phyloP scores from a whole-genome alignment of 2,329 filamentous ascomycete species.

The Fusarium drepaniforme region DNA sequence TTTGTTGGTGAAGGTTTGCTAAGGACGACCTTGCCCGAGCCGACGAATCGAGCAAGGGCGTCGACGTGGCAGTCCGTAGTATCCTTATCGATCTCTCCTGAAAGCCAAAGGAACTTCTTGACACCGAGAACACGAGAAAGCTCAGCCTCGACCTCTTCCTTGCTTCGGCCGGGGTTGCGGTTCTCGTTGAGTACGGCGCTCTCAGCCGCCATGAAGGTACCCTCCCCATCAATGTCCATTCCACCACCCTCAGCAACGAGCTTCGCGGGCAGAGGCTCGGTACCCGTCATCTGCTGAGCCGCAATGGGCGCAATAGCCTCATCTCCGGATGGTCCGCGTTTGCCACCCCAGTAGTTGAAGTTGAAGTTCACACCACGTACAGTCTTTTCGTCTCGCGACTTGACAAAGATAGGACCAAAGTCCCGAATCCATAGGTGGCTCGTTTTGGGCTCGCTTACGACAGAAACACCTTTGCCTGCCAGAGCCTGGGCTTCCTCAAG shows the following conservation, averaged over 20 bases:
- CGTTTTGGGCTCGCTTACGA: neutral
- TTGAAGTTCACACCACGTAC: neutral
- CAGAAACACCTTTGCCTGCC: neutral
- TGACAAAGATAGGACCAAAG: neutral
- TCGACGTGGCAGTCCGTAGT: slow-evolving; percentile 1
- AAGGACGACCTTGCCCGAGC: neutral
- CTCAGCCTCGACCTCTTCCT: neutral
- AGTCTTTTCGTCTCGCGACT: neutral
- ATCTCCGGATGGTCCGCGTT: neutral
- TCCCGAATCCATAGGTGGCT: neutral
- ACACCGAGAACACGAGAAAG: neutral
- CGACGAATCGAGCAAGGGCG: neutral
- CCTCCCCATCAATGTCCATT: neutral
- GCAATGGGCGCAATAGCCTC: neutral
- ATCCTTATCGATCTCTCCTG: neutral
- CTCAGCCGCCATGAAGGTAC: neutral
- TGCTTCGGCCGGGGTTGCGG: neutral
- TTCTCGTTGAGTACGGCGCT: neutral
- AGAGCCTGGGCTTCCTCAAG: neutral
- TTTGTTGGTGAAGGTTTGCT: slow-evolving; percentile 1
- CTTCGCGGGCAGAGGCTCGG: neutral
- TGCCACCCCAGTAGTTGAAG: slow-evolving; percentile 1
- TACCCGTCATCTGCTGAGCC: neutral
- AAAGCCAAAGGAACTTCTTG: neutral
- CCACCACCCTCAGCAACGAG: neutral